Conservation (phyloP, 164 flowering plant genomes). For the Pachysandra terminalis region DNA sequence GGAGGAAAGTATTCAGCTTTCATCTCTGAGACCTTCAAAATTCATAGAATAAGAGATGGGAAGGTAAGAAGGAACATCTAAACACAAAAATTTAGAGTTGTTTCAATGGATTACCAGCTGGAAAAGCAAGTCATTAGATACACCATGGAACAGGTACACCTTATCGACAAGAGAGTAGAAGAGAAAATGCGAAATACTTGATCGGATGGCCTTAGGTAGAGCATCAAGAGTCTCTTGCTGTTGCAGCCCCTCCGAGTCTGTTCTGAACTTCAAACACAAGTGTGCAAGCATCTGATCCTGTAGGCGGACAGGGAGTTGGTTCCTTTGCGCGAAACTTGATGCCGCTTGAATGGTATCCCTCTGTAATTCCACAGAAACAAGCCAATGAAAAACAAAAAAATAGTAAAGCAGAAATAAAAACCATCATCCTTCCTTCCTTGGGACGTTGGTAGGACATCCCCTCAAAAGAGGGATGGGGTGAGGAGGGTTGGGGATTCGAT, state of each 20-base stretch:
- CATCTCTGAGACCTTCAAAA: conserved; percentile 83
- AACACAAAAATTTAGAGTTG: background rate
- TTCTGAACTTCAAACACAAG: conserved; percentile 81
- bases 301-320: conserved; percentile 63
- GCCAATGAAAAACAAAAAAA: background rate
- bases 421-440: no score
- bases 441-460: no score
- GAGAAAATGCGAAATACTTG: conserved; percentile 81
- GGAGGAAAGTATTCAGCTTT: conserved; percentile 94
- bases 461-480: no score
- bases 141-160: conserved; percentile 79
- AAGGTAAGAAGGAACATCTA: conserved; percentile 3
- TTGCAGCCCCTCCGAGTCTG: conserved; percentile 89
- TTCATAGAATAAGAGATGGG: background rate
- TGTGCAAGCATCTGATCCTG: conserved; percentile 98
- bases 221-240: conserved; percentile 86
- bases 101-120: conserved; percentile 62
- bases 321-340: conserved; percentile 80
- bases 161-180: conserved; percentile 73
- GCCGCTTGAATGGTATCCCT: conserved; percentile 94
- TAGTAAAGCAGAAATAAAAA: background rate
- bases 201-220: conserved; percentile 92
- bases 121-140: conserved; percentile 80
- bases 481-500: no score
- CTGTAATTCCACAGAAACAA: conserved; percentile 29